phyloP scores from a whole-genome alignment of 306 rosid genomes.

The Lupinus albus region DNA sequence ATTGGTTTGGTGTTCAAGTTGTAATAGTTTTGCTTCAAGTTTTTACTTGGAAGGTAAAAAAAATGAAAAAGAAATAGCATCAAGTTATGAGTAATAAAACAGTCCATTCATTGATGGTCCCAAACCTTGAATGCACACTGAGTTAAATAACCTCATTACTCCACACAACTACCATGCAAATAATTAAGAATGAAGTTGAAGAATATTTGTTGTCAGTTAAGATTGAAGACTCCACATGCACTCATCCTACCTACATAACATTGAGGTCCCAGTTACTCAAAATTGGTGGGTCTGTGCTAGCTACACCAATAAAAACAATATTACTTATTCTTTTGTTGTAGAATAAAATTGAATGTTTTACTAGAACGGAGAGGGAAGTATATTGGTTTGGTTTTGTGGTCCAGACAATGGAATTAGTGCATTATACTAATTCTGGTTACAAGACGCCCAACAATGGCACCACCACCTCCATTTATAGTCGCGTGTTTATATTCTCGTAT shows the following conservation, averaged over 20 bases:
- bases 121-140: constrained; percentile 54
- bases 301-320: too few species aligned
- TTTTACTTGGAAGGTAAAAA: constrained; percentile 9
- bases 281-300: too few species aligned
- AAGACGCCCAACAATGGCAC: too few species aligned
- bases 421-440: too few species aligned
- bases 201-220: constrained; percentile 58
- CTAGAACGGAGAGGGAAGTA: constrained; percentile 18
- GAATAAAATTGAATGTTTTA: too few species aligned
- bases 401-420: too few species aligned
- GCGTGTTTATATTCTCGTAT: too few species aligned
- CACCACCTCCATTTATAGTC: too few species aligned
- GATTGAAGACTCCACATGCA: constrained; percentile 35
- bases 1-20: constrained; percentile 4
- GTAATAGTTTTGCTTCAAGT: background rate
- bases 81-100: constrained; percentile 18
- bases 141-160: constrained; percentile 64
- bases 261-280: constrained; percentile 7
- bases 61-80: constrained; percentile 34
- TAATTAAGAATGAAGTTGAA: constrained; percentile 41
- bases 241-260: constrained; percentile 37
- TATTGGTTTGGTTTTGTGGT: too few species aligned
- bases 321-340: too few species aligned
- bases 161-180: constrained; percentile 73
- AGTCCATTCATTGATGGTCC: constrained; percentile 37